Percentiles rank a stretch among this genome's conserved stretches.
These are phyloP conservation scores for Rutstroemia sp. DNA, from an alignment of 2,329 filamentous ascomycete genomes.

Conservation along the genomic window DNA sequence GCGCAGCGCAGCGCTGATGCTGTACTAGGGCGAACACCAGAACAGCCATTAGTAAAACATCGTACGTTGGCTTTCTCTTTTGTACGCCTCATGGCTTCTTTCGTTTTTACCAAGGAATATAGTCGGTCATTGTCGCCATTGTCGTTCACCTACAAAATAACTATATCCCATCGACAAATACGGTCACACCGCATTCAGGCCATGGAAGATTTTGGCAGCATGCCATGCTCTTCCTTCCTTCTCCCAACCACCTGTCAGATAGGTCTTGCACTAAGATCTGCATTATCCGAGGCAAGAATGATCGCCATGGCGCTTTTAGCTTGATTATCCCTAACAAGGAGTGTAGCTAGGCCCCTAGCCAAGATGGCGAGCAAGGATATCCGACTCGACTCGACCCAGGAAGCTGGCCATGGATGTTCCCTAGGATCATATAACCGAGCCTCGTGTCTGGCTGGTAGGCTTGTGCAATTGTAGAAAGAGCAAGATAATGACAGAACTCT, in stretches of 20 bases:
- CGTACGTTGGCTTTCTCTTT: not conserved
- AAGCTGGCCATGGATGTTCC: slow-evolving; percentile 22
- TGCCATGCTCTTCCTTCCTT: slow-evolving; percentile 9
- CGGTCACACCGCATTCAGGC: slow-evolving; percentile 1
- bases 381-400: slow-evolving; percentile 21
- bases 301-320: slow-evolving; percentile 28
- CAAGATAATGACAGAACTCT: too few species aligned
- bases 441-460: slow-evolving; percentile 23
- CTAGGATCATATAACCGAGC: slow-evolving; percentile 17
- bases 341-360: slow-evolving; percentile 14
- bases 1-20: not conserved
- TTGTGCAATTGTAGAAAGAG: not conserved
- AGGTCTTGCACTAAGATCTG: slow-evolving; percentile 16
- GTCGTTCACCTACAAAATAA: not conserved
- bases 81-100: not conserved
- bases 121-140: not conserved
- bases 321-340: slow-evolving; percentile 16
- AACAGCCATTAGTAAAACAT: too few species aligned
- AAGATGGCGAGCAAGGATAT: slow-evolving; percentile 17
- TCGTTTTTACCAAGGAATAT: not conserved
- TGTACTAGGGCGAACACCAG: not conserved
- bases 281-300: slow-evolving; percentile 25
- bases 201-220: slow-evolving; percentile 1
- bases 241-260: slow-evolving; percentile 19
- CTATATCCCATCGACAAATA: not conserved